Evolutionary conservation across 2,329 filamentous ascomycete species (phyloP), one percentile per base, ranked within the genome.

Genomic region (Fusarium sterilihyphosum): DNA sequence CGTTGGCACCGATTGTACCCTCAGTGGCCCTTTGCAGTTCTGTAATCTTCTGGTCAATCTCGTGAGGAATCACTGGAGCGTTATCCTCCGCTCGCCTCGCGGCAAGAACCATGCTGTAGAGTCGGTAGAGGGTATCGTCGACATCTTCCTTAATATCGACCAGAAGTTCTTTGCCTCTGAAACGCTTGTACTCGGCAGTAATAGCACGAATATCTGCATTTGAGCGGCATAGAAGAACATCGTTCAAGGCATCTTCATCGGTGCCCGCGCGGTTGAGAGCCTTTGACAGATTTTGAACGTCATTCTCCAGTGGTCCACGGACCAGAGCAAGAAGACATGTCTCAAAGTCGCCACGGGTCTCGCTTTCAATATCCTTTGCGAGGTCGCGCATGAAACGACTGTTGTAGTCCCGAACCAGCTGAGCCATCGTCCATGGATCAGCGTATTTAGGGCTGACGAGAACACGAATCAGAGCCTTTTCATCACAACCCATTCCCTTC

Each of bases 131-230:
- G 0, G 65, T 78, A 3, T 79, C 76, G 58, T 82, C 76, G 9
- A 83, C 78, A 18, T 83, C 80, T 14, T 79, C 75, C 64, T 79
- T 80, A 37, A 83, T 78, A 52, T 81, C 80, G 1, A 70, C 66
- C 0, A 81, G 60, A 8, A 83, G 75, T 4, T 83, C 81, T 4
- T 71, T 75, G 54, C 78, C 79, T 4, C 75, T 72, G 47, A 78
- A 54, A 8, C 76, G 76, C 57, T 64, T 77, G 38, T 82, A 83
- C 67, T 82, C 79, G 7, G 74, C 69, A 3, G 38, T 26, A 13
- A 83, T 83, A 18, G 80, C 82, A 8, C 78, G 75, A 2, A 83
- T 77, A 44, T 83, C 82, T 6, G 82, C 81, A 35, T 83, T 83
- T 17, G 81, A 82, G 0, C 82, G 82, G 29, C 80, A 79, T 2